Base-by-base conservation (phyloP, 1,284 basidiomycete genomes). In the Peniophora sp. region DNA sequence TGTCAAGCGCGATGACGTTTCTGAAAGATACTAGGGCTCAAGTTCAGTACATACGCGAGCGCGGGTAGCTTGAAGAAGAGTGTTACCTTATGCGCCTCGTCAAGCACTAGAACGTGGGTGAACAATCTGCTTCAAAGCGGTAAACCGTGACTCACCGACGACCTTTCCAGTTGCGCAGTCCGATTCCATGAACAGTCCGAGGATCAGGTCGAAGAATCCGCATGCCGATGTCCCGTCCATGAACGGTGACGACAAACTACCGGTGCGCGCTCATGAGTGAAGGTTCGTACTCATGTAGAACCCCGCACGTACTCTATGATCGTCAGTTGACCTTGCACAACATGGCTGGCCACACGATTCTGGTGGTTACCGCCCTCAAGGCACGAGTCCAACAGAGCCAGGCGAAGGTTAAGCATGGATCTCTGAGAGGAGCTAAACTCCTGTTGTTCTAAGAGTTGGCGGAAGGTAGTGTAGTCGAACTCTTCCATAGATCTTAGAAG, bases 51-150 rank as follows among this genome's bases (percentile, higher is more conserved):
- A 36, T 11, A 17, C 32, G 32, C 20, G 18, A n/a, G 45, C 44
- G n/a, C n/a, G n/a, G 3, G 8, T 10, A 37, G 22, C 17, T 47
- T 68, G 47, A 48, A n/a, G n/a, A n/a, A n/a, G n/a, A n/a, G n/a
- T n/a, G n/a, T n/a, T n/a, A 81, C 83, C 60, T 86, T 86, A 57
- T 86, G 83, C 0, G 83, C 83, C 54, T 86, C 84, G 47, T 86
- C 84, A 0, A 86, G 36, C 18, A 49, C 36, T 48, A 35, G 34
- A 15, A 47, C 15, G 20, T 41, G 6, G 27, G 27, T 32, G 27
- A 32, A 12, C 20, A n/a, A 8, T 8, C 9, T 6, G 20, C 9
- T 41, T 9, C 8, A n/a, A 9, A 41, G n/a, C 9, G n/a, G n/a
- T 41, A 22, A n/a, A 22, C 15, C 15, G 20, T 10, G 39, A n/a